Evolutionary conservation across 1,284 basidiomycete genomes (phyloP).

Genomic region (Fomitopsis palustris): DNA sequence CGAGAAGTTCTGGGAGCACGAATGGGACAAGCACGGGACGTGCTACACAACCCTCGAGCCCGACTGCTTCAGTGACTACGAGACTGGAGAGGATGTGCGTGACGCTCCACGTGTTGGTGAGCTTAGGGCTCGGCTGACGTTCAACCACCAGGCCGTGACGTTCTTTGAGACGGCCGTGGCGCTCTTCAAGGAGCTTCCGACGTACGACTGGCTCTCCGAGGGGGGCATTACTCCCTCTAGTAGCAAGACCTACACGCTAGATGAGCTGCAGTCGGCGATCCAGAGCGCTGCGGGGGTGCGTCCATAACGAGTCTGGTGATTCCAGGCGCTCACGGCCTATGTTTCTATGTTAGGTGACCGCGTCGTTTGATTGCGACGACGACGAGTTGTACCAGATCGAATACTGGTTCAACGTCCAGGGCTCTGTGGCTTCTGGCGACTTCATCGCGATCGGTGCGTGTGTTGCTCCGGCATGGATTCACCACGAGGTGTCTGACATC

Average conservation of each 20-base stretch:
- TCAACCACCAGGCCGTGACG: slow-evolving; percentile 51
- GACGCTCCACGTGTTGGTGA: too few relatives aligned
- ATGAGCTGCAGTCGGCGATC: slow-evolving; percentile 55
- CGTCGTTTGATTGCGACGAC: slow-evolving; percentile 53
- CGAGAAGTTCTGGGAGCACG: slow-evolving; percentile 74
- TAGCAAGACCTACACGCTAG: slow-evolving; percentile 54
- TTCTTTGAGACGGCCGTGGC: slow-evolving; percentile 67
- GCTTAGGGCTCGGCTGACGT: slow-evolving; percentile 1
- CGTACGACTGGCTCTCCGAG: slow-evolving; percentile 67
- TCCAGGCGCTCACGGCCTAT: too few relatives aligned
- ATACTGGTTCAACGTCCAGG: slow-evolving; percentile 68
- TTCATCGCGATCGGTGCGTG: slow-evolving; percentile 58
- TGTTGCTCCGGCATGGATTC: neutral
- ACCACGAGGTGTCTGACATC: neutral
- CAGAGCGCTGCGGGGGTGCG: slow-evolving; percentile 44
- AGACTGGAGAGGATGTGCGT: slow-evolving; percentile 55
- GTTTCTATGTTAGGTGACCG: slow-evolving; percentile 35
- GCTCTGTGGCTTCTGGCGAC: slow-evolving; percentile 61
- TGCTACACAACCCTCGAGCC: slow-evolving; percentile 65
- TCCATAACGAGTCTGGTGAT: neutral
- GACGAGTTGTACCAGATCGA: slow-evolving; percentile 47
- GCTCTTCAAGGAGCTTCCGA: slow-evolving; percentile 69
- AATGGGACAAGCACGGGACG: slow-evolving; percentile 74
- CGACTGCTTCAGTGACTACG: slow-evolving; percentile 53
- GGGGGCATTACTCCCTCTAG: slow-evolving; percentile 69